Evolutionary conservation across 331 rosid species (phyloP), one percentile per base, ranked within the genome.

Genomic region (Cydonia oblonga): DNA sequence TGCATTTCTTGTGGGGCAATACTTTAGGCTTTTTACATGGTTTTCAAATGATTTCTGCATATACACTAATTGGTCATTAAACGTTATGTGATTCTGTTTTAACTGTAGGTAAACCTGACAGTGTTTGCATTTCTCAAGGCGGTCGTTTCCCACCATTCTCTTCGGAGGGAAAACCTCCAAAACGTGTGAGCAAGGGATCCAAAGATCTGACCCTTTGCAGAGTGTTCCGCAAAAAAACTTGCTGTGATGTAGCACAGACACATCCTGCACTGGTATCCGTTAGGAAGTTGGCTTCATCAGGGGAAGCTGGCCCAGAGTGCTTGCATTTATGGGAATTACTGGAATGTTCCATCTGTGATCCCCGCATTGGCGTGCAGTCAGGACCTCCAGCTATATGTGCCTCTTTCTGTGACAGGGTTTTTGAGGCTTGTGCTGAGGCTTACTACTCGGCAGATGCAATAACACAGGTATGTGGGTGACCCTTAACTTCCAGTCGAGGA

Each of bases 341-440:
- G 85, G 98, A 93, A 77, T 93, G 98, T 66, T 85, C 97, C 38
- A 84, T 93, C 72, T 93, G 98, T 42, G 92, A 95, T 82, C 98
- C 98, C 1, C 88, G 14, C 10, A 86, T 91, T 54, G 96, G 98
- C 18, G 83, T 86, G 78, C 90, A 67, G 72, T 78, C 84, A 7
- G 97, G 97, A 68, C 98, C 98, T 75, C 98, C 98, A 28, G 71
- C 74, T 51, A 74, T 93, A 64, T 91, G 98, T 77, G 75, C 83
- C 67, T 86, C 98, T 46, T 86, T 93, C 73, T 93, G 98, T 13
- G 87, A 86, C 79, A 83, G 85, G 80, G 80, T 93, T 73, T 91
- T 85, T 62, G 71, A 83, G 59, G 85, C 97, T 30, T 93, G 98
- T 81, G 76, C 96, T 5, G 84, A 76, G 78, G 98, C 98, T 46